These are phyloP conservation scores for Scheffersomyces lignosus DNA, from an alignment of 805 yeast genomes.

Conservation along the genomic window DNA sequence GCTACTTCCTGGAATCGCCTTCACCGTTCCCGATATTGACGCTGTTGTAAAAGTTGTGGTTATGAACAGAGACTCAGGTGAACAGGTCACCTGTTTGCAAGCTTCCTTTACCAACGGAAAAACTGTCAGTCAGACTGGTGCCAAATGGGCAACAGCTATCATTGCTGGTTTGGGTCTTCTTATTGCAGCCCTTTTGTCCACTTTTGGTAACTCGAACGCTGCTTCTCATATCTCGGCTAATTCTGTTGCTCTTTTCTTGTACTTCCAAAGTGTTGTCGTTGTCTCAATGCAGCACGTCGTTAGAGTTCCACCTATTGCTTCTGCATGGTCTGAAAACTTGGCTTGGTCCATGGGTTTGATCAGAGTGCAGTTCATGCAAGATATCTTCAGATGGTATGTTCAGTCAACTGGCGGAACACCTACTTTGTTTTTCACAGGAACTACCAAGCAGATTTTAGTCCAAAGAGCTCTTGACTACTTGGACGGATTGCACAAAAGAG, in stretches of 20 bases:
- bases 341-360: conserved; percentile 96
- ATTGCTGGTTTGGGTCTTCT: conserved; percentile 86
- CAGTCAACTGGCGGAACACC: conserved; percentile 91
- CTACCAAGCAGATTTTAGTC: conserved; percentile 66
- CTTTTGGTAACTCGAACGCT: conserved; percentile 84
- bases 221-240: conserved; percentile 89
- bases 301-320: conserved; percentile 87
- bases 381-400: conserved; percentile 79
- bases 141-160: conserved; percentile 92
- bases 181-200: conserved; percentile 76
- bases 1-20: conserved; percentile 81
- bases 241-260: conserved; percentile 77
- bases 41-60: conserved; percentile 66
- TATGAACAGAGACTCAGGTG: conserved; percentile 38
- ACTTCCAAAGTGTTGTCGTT: conserved; percentile 86
- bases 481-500: conserved; percentile 26
- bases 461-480: conserved; percentile 58
- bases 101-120: conserved; percentile 74
- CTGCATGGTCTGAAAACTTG: conserved; percentile 88
- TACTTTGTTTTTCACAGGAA: conserved; percentile 59
- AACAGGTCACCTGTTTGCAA: conserved; percentile 69
- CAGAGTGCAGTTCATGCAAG: conserved; percentile 76
- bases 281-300: conserved; percentile 84
- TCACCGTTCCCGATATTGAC: conserved; percentile 82
- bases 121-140: conserved; percentile 60